phyloP scores from a whole-genome alignment of 2,329 filamentous ascomycete species.

The Sclerotinia nivalis region DNA sequence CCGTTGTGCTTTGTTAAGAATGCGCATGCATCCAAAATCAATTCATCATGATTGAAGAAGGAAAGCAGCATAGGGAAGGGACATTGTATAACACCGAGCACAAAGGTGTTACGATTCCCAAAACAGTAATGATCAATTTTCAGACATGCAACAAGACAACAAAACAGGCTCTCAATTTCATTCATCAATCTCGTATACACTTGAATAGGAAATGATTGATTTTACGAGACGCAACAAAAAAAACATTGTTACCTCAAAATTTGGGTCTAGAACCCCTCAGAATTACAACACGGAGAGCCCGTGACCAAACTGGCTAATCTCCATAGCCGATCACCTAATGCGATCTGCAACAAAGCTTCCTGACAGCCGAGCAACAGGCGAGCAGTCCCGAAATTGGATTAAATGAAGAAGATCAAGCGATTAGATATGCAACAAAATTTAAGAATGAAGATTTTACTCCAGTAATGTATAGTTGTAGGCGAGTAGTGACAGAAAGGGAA shows the following conservation, averaged over 20 bases:
- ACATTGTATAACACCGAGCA: no score
- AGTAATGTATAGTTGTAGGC: not conserved
- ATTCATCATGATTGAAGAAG: not conserved
- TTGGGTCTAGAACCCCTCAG: not conserved
- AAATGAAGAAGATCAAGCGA: constrained; percentile 16
- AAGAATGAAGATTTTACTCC: not conserved
- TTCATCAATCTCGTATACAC: not conserved
- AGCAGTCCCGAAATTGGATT: constrained; percentile 1
- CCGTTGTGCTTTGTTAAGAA: not conserved
- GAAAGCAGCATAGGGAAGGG: no score
- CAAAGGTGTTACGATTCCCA: not conserved
- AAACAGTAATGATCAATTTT: constrained; percentile 22
- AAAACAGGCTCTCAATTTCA: not conserved
- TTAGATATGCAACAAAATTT: constrained; percentile 11
- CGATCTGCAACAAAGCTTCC: constrained; percentile 11
- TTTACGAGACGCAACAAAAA: constrained; percentile 18
- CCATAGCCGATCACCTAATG: constrained; percentile 10
- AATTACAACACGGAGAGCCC: constrained; percentile 8
- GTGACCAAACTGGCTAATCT: constrained; percentile 13
- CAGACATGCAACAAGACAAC: constrained; percentile 20
- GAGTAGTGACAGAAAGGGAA: not conserved
- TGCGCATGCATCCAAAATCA: not conserved
- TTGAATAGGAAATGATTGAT: constrained; percentile 23
- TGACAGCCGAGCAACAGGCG: constrained; percentile 8
- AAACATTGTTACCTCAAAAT: not conserved